phyloP scores from a whole-genome alignment of 2,329 filamentous ascomycete genomes.

The Mycosphaerella sp. region DNA sequence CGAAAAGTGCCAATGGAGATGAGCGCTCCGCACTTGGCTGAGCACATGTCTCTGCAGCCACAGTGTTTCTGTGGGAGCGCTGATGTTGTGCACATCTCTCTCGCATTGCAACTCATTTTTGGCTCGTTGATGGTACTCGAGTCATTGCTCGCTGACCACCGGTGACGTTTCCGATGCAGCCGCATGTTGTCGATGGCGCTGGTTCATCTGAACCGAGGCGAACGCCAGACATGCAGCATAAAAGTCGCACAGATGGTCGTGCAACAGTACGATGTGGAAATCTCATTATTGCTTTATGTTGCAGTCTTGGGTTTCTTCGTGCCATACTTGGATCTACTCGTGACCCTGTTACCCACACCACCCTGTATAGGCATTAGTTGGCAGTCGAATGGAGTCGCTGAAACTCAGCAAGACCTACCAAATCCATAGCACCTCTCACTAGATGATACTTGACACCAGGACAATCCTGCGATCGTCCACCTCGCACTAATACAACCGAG shows the following conservation, averaged over 20 bases:
- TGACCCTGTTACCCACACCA: conserved; percentile 78
- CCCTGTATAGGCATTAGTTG: conserved; percentile 50
- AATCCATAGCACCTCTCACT: conserved; percentile 82
- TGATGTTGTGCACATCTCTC: too few species aligned
- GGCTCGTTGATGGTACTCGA: not conserved
- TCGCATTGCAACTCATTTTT: not conserved
- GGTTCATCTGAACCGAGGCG: too few species aligned
- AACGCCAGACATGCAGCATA: too few species aligned
- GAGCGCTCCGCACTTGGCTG: not conserved
- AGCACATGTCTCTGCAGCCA: not conserved
- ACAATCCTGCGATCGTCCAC: conserved; percentile 91
- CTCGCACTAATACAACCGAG: conserved; percentile 91
- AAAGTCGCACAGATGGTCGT: too few species aligned
- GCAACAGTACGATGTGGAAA: too few species aligned
- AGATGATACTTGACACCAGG: conserved; percentile 96
- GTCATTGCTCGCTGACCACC: too few species aligned
- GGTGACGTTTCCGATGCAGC: not conserved
- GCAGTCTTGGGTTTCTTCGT: conserved; percentile 93
- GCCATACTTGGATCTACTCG: conserved; percentile 90
- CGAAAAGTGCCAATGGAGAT: not conserved
- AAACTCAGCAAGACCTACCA: conserved; percentile 55
- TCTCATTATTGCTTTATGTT: conserved; percentile 38
- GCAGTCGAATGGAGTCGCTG: not conserved
- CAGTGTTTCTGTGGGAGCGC: too few species aligned
- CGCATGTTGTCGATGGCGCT: too few species aligned